Evolutionary conservation across 129 eudicot genomes (phyloP), one percentile per base, ranked within the genome.

Genomic region (Gnaphalium uliginosum): DNA sequence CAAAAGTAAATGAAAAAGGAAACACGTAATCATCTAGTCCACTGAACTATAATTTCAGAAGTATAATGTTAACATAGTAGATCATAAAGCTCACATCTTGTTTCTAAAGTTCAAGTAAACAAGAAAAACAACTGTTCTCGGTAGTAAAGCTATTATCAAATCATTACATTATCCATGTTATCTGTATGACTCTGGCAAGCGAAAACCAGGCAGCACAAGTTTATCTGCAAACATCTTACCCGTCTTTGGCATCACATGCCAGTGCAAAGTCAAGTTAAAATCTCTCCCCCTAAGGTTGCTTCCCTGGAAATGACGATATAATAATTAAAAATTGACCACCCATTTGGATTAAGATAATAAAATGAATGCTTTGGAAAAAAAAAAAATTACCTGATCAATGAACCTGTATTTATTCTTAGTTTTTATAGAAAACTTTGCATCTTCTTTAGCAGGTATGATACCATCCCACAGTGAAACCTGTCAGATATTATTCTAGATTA

Each of bases 231-330:
- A 88, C 98, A 93, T 93, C 86, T 88, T 93, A 33, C 98, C 98
- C 15, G 98, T 93, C 87, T 90, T 93, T 8, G 97, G 98, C 98
- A 93, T 93, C 61, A 93, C 93, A 58, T 93, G 98, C 98, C 98
- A 93, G 48, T 90, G 98, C 86, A 93, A 78, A 6, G 97, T 90
- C 83, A 93, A 77, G 81, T 93, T 93, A 46, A 85, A 88, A 33
- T 86, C 91, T 83, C 78, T 90, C 19, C 96, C 98, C 33, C 91
- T 82, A 41, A 93, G 93, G 73, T 87, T 93, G 87, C 90, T 90
- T 75, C 98, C 98, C 98, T 93, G 67, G 7, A 69, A 32, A 80
- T 8, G 14, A 26, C 15, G 53, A 79, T 66, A 10, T 4, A 21
- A 63, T 4, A 21, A 73, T 35, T 22, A 53, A 51, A 29, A 51